Evolutionary conservation across 148 eudicot genomes (phyloP), one percentile per base, ranked within the genome.

Genomic region (Persicaria maculosa): DNA sequence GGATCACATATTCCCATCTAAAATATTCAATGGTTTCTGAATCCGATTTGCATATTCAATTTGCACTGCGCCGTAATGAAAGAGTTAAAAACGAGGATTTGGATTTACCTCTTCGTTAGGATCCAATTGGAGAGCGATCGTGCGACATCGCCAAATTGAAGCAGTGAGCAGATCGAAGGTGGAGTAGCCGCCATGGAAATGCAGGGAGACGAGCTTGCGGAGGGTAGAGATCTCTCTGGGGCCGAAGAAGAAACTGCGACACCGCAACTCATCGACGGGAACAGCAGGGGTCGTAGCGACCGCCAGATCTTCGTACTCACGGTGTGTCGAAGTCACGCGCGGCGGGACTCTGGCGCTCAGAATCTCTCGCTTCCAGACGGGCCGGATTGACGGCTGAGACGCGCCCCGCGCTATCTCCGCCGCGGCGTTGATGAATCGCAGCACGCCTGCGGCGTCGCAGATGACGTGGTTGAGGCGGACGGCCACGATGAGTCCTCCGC

Each of bases 91-190:
- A 7, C 5, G 14, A 52, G 17, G 17, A 19, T 15, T 20, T 4
- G 15, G 31, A 45, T 69, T 4, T 71, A 79, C 76, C 43, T 79
- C 80, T 5, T 82, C 78, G 20, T 53, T 15, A 2, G 75, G 74
- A 52, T 76, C 36, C 1, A 74, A 31, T 10, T 74, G 62, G 1
- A 79, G 80, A 1, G 85, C 79, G 3, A 68, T 76, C 16, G 78
- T 79, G 6, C 82, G 81, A 20, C 85, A 82, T 1, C 80, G 82
- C 85, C 85, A 82, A 31, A 82, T 12, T 4, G 70, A 68, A 8
- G 82, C 82, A 19, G 77, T 74, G 2, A 81, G 31, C 17, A 81
- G 9, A 9, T 81, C 84, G 36, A 78, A 81, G 22, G 59, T 71
- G 46, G 80, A 52, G 73, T n/a, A 73, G 5, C 19, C 8, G 16